Base-by-base conservation (phyloP, 306 rosid genomes). In the Macrotyloma uniflorum region DNA sequence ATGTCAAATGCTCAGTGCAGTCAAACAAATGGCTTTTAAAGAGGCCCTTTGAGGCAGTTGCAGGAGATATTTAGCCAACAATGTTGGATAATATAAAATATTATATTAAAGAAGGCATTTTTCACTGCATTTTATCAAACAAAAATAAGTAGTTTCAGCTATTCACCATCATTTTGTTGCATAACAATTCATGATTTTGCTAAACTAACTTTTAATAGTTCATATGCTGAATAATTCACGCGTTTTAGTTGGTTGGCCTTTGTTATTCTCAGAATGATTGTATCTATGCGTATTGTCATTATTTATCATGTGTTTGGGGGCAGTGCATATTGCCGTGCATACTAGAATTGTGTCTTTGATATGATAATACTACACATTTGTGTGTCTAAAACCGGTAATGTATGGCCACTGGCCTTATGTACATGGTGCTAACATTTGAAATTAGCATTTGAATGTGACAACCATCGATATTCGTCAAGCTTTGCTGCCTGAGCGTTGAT, bases 381-480 rank as follows among this genome's bases (percentile, higher is more conserved):
- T 28, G 0, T 77, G 74, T 53, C 38, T 57, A 43, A 36, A 28
- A 43, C 18, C 14, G 59, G 49, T 42, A 58, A 68, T 70, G 61
- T 40, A 53, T 16, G 45, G 3, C 5, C 11, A 75, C 51, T 42
- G 23, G n/a, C 32, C 23, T 8, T 8, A 32, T 12, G 2, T 40
- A 22, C 36, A 55, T 16, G 82, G 28, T 78, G 8, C 62, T 23
- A 57, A 43, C 26, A 11, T 57, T 78, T 68, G 75, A 55, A 78
- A 19, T 55, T 7, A 43, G 28, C 22, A 11, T 24, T 40, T 36
- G 54, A 70, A 47, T 49, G 63, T 62, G 47, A 50, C 78, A 40
- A 19, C 64, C 36, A 62, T 33, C 16, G 26, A 23, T 59, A 38
- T 42, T 5, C 23, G 72, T 71, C 83, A 71, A 71, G 61, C 18